Base-by-base conservation (phyloP, 129 eudicot genomes). In the Pulicaria dysenterica region DNA sequence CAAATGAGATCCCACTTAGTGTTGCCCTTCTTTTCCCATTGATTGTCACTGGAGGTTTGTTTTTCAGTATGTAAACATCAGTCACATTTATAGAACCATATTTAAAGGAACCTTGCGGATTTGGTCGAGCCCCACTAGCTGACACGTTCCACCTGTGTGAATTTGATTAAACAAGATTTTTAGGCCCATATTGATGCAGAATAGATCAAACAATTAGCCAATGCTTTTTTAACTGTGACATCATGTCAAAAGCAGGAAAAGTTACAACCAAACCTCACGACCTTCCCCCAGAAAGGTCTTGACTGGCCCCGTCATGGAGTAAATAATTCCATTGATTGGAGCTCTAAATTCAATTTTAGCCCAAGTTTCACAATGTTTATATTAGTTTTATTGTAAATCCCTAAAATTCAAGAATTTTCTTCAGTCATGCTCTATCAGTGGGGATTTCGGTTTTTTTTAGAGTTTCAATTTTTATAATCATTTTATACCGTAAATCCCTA, bases 101-200 rank as follows among this genome's bases (percentile, higher is more conserved):
- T 60, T 50, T 82, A 46, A 85, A 85, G 31, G 90, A 82, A 12
- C 90, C 90, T 80, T 85, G 87, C 4, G 90, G 90, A 51, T 85
- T 85, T 7, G 90, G 90, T 5, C 90, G 83, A 50, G 90, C 90
- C 50, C 90, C 90, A 64, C 86, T 85, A 34, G 90, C 90, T 11
- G 87, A 79, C 4, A 77, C 60, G 43, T 85, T 83, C 75, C 77
- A 75, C 85, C 90, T 85, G 77, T 59, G 16, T n/a, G 2, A 69
- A 55, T 48, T 47, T 62, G 3, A 40, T 15, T 41, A 36, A 42
- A 43, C 55, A 66, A 75, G 37, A 60, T 48, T 44, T 36, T 57
- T 49, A 37, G 55, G 40, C 10, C 31, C 7, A 67, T 24, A 3
- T 13, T 61, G 48, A 61, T 61, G 4, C 17, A 10, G 7, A 57